A percentile compares a stretch with the other conserved stretches of the same genome.
Evolutionary conservation across 2,329 filamentous ascomycete genomes (phyloP).

Genomic region (Aureobasidium uvarum): DNA sequence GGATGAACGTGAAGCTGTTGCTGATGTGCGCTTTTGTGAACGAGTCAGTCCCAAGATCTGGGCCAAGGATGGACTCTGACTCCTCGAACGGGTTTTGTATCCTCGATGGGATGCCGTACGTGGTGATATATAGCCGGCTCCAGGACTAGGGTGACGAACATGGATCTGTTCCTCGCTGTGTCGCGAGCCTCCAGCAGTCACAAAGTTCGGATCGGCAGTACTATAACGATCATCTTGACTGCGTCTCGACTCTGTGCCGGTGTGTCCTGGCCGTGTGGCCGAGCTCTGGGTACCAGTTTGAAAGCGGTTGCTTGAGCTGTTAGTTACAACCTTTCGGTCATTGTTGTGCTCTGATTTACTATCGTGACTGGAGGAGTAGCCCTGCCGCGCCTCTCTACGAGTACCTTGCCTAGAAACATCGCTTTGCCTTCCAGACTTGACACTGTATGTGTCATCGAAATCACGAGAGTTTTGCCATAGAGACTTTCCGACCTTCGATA

Average conservation of each 20-base stretch:
- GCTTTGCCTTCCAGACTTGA: slow-evolving; percentile 52
- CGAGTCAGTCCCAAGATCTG: slow-evolving; percentile 32
- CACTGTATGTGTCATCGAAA: slow-evolving; percentile 61
- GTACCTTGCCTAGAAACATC: slow-evolving; percentile 34
- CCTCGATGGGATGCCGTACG: neutral
- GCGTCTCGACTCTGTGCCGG: neutral
- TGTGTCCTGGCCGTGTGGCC: neutral
- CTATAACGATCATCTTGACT: neutral
- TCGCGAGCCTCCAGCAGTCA: no score
- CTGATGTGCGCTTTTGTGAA: slow-evolving; percentile 28
- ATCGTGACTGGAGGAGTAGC: neutral
- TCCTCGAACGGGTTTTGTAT: slow-evolving; percentile 45
- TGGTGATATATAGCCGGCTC: neutral
- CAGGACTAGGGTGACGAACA: slow-evolving; percentile 14
- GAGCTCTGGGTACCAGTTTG: neutral
- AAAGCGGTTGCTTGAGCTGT: neutral
- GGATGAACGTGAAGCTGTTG: slow-evolving; percentile 27
- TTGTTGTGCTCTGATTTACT: neutral
- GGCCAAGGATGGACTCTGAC: slow-evolving; percentile 33
- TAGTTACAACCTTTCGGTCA: neutral
- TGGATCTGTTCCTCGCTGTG: slow-evolving; percentile 10
- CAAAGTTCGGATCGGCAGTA: neutral
- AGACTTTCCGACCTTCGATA: slow-evolving; percentile 53
- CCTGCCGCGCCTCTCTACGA: slow-evolving; percentile 30
- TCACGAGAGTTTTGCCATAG: slow-evolving; percentile 53